Conservation (phyloP, 2,329 filamentous ascomycete species). For the Xylariomycetidae sp. region DNA sequence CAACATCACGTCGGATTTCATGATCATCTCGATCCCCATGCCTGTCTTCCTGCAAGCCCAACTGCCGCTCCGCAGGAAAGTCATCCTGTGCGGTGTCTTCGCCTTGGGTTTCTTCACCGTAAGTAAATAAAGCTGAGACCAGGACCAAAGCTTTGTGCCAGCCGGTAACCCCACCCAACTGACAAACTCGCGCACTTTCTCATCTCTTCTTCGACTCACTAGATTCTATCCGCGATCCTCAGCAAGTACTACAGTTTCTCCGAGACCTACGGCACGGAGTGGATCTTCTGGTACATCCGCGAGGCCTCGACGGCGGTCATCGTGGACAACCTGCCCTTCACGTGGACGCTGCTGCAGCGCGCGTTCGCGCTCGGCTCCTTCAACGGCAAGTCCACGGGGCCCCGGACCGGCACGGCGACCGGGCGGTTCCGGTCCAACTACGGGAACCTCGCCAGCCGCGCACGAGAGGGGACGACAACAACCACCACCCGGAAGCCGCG, state of each 20-base stretch:
- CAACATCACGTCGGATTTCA: slow-evolving; percentile 56
- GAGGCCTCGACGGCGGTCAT: slow-evolving; percentile 41
- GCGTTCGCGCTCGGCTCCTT: slow-evolving; percentile 32
- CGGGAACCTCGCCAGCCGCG: slow-evolving; percentile 12
- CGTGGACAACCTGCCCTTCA: slow-evolving; percentile 37
- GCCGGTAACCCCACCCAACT: no score
- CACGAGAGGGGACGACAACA: slow-evolving; percentile 9
- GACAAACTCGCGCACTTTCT: no score
- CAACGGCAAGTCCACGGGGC: slow-evolving; percentile 24
- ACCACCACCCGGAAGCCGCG: slow-evolving; percentile 2
- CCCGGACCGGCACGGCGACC: slow-evolving; percentile 15
- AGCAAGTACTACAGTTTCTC: slow-evolving; percentile 41
- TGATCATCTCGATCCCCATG: slow-evolving; percentile 55
- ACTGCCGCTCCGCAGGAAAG: slow-evolving; percentile 46
- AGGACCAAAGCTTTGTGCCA: no score
- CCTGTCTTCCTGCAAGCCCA: slow-evolving; percentile 47
- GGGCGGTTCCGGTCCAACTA: slow-evolving; percentile 19
- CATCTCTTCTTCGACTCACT: no score
- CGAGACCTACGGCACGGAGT: slow-evolving; percentile 32
- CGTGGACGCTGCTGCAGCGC: slow-evolving; percentile 37
- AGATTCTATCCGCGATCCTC: slow-evolving; percentile 47
- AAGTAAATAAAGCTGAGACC: no score
- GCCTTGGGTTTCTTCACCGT: slow-evolving; percentile 43
- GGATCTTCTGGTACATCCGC: slow-evolving; percentile 42
- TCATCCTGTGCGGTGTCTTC: slow-evolving; percentile 44